Evolutionary conservation across 1,284 basidiomycete genomes (phyloP).

Genomic region (Golubevia pallescens): DNA sequence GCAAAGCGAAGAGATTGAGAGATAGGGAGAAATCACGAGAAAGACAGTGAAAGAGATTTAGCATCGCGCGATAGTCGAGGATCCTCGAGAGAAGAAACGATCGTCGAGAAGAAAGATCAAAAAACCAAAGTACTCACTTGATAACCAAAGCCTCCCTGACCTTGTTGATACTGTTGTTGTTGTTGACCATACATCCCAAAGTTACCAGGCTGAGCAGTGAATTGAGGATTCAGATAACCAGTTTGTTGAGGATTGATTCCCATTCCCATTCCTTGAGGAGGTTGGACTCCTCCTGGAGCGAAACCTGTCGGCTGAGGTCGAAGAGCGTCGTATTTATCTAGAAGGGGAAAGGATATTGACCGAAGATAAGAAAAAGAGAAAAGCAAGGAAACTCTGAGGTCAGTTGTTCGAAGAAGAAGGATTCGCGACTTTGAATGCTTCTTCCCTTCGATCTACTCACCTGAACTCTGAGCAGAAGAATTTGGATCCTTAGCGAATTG

Average conservation of each 20-base stretch:
- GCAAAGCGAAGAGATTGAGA: too few relatives aligned
- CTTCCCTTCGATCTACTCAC: conserved; percentile 1
- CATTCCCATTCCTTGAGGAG: neutral
- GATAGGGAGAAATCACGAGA: too few relatives aligned
- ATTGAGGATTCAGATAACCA: neutral
- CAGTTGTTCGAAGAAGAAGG: too few relatives aligned
- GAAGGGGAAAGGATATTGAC: too few relatives aligned
- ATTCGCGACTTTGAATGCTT: too few relatives aligned
- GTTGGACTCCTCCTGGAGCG: conserved; percentile 42
- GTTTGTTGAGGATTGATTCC: neutral
- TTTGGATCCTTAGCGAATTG: conserved; percentile 41
- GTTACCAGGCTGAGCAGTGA: too few relatives aligned
- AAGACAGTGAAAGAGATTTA: neutral
- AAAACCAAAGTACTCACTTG: conserved; percentile 1
- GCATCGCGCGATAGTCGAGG: too few relatives aligned
- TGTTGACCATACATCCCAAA: too few relatives aligned
- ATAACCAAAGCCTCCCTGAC: neutral
- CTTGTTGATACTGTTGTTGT: neutral
- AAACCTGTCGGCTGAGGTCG: conserved; percentile 62
- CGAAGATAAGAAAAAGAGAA: too few relatives aligned
- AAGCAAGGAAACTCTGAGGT: too few relatives aligned
- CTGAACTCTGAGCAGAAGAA: conserved; percentile 25
- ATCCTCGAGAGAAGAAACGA: neutral
- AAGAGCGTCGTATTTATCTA: conserved; percentile 47
- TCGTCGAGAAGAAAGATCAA: too few relatives aligned